phyloP scores from a whole-genome alignment of 345 rosid species.

The Brassica juncea region DNA sequence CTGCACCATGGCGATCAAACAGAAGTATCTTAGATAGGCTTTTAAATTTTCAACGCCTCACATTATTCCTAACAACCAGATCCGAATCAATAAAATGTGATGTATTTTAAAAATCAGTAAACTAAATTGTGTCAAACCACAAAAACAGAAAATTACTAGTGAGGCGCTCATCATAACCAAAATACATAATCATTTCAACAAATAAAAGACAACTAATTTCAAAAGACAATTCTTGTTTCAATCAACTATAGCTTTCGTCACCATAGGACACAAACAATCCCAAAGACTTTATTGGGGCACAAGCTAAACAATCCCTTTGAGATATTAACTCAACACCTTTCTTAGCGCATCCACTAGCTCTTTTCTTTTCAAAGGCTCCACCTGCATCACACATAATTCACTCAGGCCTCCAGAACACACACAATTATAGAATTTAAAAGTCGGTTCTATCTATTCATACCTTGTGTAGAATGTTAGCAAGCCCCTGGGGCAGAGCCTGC shows the following conservation, averaged over 20 bases:
- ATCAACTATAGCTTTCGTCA: background rate
- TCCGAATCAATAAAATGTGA: background rate
- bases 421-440: background rate
- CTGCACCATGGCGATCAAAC: too few relatives aligned
- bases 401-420: background rate
- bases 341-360: constrained; percentile 57
- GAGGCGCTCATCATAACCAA: background rate
- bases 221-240: background rate
- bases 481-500: constrained; percentile 86
- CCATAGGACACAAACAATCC: background rate
- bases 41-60: background rate
- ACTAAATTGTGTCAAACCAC: background rate
- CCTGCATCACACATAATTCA: constrained; percentile 56
- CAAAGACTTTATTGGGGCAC: background rate
- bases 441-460: constrained; percentile 38
- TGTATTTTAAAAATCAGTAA: background rate
- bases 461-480: constrained; percentile 82
- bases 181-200: background rate
- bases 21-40: background rate
- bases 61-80: background rate
- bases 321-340: constrained; percentile 53
- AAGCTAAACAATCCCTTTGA: background rate
- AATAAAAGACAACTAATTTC: background rate
- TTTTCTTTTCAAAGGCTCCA: constrained; percentile 66
- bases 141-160: background rate